Evolutionary conservation across 768 basidiomycete genomes (phyloP).

Genomic region (Xanthoconium stramineum): DNA sequence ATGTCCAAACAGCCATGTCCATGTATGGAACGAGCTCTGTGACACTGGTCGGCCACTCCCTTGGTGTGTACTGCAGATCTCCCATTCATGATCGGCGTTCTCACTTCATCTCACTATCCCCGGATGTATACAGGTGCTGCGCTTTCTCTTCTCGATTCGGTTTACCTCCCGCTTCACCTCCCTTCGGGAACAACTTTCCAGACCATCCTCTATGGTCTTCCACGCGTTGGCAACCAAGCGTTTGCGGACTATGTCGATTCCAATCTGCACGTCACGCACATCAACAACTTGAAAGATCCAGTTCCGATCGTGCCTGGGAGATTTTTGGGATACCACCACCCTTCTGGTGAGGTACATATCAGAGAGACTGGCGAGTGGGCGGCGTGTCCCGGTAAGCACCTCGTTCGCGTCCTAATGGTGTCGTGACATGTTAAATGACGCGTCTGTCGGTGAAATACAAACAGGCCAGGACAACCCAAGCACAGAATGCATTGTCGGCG

Average conservation of each 20-base stretch:
- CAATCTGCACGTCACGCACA: conserved; percentile 42
- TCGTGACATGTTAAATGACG: too few species aligned
- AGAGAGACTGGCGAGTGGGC: conserved; percentile 46
- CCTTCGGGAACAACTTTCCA: conserved; percentile 27
- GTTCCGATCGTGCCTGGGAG: conserved; percentile 34
- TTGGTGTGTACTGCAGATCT: conserved; percentile 25
- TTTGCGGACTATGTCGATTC: conserved; percentile 57
- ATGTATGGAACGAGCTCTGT: conserved; percentile 33
- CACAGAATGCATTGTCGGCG: conserved; percentile 22
- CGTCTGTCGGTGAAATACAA: background rate
- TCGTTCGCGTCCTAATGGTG: background rate
- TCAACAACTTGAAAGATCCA: conserved; percentile 48
- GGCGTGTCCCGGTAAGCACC: conserved; percentile 44
- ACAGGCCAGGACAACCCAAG: conserved; percentile 60
- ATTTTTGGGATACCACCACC: conserved; percentile 39
- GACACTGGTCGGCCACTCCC: conserved; percentile 44
- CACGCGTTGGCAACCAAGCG: conserved; percentile 49
- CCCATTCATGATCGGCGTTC: background rate
- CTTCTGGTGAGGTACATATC: conserved; percentile 42
- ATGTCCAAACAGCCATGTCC: conserved; percentile 40
- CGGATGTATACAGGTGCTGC: conserved; percentile 28
- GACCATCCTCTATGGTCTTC: conserved; percentile 33
- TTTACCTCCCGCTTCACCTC: conserved; percentile 35
- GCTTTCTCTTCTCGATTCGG: conserved; percentile 32
- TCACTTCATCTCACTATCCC: background rate